Percentiles rank a stretch among this genome's conserved stretches.
Evolutionary conservation across 352 stramenopile genomes (phyloP).

Genomic region (Elongisporangium undulatum): DNA sequence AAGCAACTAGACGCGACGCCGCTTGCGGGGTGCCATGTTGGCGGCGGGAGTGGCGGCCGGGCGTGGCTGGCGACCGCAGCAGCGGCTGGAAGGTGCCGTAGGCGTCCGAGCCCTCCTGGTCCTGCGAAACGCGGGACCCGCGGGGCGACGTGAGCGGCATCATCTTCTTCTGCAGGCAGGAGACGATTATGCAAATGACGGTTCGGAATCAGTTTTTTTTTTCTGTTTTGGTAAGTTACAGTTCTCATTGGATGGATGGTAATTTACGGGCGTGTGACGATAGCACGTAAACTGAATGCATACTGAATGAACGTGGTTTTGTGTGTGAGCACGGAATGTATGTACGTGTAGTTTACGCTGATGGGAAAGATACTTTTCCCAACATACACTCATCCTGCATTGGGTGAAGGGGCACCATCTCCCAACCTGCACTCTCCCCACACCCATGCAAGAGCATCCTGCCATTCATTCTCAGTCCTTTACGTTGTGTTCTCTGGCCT

Average conservation of each 20-base stretch:
- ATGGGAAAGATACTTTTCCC: neutral
- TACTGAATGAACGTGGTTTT: neutral
- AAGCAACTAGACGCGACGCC: neutral
- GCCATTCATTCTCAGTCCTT: neutral
- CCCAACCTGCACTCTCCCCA: neutral
- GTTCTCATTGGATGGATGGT: neutral
- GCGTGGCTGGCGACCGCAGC: neutral
- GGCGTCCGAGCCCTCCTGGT: constrained; percentile 1
- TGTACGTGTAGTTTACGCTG: neutral
- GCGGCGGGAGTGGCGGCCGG: neutral
- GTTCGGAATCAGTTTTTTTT: neutral
- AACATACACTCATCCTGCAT: constrained; percentile 3
- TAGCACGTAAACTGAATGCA: neutral
- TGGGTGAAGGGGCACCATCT: neutral
- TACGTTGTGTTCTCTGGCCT: neutral
- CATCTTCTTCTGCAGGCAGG: neutral
- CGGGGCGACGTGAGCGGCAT: neutral
- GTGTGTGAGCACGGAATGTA: neutral
- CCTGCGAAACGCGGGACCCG: neutral
- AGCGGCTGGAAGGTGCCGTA: constrained; percentile 6
- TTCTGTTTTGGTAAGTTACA: neutral
- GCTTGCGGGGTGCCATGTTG: neutral
- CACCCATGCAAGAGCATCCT: neutral
- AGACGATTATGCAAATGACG: constrained; percentile 1
- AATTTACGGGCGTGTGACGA: neutral